These are phyloP conservation scores for Lichenothelia convexa DNA, from an alignment of 495 filamentous ascomycete genomes.

Conservation along the genomic window DNA sequence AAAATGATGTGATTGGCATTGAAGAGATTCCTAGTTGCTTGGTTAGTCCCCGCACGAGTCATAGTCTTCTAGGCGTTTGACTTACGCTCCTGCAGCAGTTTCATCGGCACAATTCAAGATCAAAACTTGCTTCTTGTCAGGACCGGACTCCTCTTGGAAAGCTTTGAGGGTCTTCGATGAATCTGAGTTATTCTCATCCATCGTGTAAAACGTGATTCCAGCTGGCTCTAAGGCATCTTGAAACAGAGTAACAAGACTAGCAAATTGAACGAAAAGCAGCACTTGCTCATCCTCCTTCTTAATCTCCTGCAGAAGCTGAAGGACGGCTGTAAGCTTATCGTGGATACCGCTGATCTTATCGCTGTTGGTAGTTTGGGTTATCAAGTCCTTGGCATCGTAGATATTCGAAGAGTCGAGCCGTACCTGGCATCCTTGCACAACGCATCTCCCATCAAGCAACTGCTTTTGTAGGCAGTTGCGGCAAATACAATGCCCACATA, in stretches of 20 bases:
- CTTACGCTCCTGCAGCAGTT: constrained; percentile 53
- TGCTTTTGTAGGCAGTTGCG: too few relatives aligned
- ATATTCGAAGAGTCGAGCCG: too few relatives aligned
- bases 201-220: constrained; percentile 21
- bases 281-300: constrained; percentile 18
- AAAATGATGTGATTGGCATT: constrained; percentile 67
- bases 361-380: too few relatives aligned
- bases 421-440: too few relatives aligned
- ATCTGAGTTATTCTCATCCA: constrained; percentile 13
- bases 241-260: constrained; percentile 14
- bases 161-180: too few relatives aligned
- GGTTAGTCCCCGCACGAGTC: background rate
- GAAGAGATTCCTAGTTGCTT: constrained; percentile 41
- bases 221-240: constrained; percentile 16
- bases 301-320: too few relatives aligned
- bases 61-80: constrained; percentile 3
- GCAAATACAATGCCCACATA: too few relatives aligned
- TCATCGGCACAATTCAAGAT: constrained; percentile 46
- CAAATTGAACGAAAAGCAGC: constrained; percentile 23
- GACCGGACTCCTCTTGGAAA: too few relatives aligned
- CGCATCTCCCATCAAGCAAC: too few relatives aligned
- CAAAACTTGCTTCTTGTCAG: constrained; percentile 34
- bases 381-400: too few relatives aligned
- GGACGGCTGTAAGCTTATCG: too few relatives aligned
- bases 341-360: too few relatives aligned